Conservation (phyloP, 768 basidiomycete species). For the Podaxis rugospora region DNA sequence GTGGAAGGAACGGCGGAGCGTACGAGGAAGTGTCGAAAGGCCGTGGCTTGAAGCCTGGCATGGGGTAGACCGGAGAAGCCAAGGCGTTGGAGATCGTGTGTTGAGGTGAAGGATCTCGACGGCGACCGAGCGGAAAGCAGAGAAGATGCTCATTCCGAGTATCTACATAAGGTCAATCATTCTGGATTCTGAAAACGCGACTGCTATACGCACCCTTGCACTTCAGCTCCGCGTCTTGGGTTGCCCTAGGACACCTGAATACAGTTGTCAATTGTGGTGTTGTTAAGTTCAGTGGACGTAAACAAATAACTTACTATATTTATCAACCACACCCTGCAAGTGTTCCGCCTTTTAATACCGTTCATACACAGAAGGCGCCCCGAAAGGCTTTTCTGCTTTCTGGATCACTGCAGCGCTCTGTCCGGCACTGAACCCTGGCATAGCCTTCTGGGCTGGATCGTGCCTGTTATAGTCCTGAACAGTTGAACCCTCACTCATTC, state of each 20-base stretch:
- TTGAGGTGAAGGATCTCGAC: slow-evolving; percentile 1
- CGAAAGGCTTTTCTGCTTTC: no score
- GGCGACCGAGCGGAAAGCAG: slow-evolving; percentile 2
- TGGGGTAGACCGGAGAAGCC: no score
- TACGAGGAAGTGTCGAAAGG: no score
- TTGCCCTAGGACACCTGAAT: no score
- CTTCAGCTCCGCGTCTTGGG: not conserved
- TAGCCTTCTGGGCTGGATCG: no score
- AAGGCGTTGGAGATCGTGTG: not conserved
- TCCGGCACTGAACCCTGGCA: no score
- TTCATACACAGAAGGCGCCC: no score
- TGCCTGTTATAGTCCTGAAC: no score
- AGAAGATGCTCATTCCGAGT: slow-evolving; percentile 6
- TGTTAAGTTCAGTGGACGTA: not conserved
- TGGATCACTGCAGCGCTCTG: no score
- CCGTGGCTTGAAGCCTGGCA: not conserved
- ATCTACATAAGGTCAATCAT: not conserved
- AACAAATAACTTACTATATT: not conserved
- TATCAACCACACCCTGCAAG: no score
- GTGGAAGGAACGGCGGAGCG: not conserved
- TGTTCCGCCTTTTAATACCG: no score
- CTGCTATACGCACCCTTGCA: not conserved
- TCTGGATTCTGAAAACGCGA: not conserved
- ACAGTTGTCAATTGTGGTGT: not conserved
- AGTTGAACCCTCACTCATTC: no score